Evolutionary conservation across 306 rosid genomes (phyloP), one percentile per base, ranked within the genome.

Genomic region (Cicer chorassanicum): DNA sequence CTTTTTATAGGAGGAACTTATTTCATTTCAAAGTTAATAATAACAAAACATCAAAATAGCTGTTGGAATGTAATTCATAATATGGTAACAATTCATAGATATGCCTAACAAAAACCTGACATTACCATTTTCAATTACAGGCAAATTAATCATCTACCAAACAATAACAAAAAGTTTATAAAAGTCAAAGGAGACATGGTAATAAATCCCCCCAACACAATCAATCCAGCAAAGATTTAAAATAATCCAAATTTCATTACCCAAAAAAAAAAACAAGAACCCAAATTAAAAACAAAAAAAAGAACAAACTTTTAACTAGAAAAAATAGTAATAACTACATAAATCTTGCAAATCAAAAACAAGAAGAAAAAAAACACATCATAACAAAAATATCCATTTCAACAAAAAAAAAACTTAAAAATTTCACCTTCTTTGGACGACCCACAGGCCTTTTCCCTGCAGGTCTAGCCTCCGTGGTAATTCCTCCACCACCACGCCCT

Each of bases 351-450:
- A 14, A 68, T 7, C 48, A 48, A 39, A 14, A 39, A 39, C 7
- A 34, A 24, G 15, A 19, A 19, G 21, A 19, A 19, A 19, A 13
- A 53, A 67, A 12, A 56, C 16, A 60, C 6, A 65, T 21, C 4
- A 1, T 8, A 53, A 40, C 15, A 13, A 41, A 11, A 61, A 1
- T 7, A 8, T n/a, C 2, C 48, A 36, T 54, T 54, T 72, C 38
- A 34, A 15, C 6, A 36, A 0, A 18, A 11, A 3, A 34, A 38
- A 54, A 8, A 40, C 3, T 8, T 2, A 6, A 9, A 57, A 70
- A 5, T 2, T 36, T 72, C 78, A 92, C 98, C 98, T 92, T 92
- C 83, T 34, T 90, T 0, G 98, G 98, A 34, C 98, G 89, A 6
- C 98, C 98, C 12, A 88, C 92, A 0, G 92, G 83, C 85, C 88